Base-by-base conservation (phyloP, 2,329 filamentous ascomycete genomes). In the Clonostachys solani region DNA sequence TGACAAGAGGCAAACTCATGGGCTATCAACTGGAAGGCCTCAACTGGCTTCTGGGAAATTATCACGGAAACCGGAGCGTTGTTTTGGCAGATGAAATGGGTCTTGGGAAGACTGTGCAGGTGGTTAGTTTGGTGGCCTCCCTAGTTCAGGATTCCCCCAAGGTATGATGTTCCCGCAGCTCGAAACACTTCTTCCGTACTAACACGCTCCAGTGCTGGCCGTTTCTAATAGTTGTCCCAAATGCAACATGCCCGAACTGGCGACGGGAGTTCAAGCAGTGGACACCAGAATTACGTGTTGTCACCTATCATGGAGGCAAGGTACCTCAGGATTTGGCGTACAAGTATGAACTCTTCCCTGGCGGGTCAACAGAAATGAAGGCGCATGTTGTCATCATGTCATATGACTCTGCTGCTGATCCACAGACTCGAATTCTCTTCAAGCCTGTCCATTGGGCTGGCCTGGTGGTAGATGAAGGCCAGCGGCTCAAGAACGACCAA, bases 1-100 rank as follows among this genome's bases (percentile, higher is more conserved):
- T 97, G 8, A 80, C 80, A 33, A 84, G 88, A 35, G 91, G 92
- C 19, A 82, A 91, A 53, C 73, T 97, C 49, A 97, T 97, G 92
- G 81, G 83, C 34, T 97, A 99, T 59, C 94, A 99, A 62, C 70
- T 95, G 41, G 89, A 96, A 49, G 94, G 94, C 17, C 73, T 96
- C 45, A 96, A 97, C 58, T 99, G 94, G 92, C 79, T 99, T 3
- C 85, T 96, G 49, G 92, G 88, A 63, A 94, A 94, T 60, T 97
- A 89, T 74, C 87, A 91, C 57, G 75, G 80, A 44, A 77, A 84
- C 55, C 84, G 88, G 60, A 97, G 94, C 58, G 87, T 91, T 29
- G 92, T 97, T 49, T 78, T 97, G 7, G 94, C 94, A 1, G 94
- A 99, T 60, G 94, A 99, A 62, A 99, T 99, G 94, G 94, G 94